Evolutionary conservation across 495 filamentous ascomycete species (phyloP).

Genomic region (Letharia columbiana): DNA sequence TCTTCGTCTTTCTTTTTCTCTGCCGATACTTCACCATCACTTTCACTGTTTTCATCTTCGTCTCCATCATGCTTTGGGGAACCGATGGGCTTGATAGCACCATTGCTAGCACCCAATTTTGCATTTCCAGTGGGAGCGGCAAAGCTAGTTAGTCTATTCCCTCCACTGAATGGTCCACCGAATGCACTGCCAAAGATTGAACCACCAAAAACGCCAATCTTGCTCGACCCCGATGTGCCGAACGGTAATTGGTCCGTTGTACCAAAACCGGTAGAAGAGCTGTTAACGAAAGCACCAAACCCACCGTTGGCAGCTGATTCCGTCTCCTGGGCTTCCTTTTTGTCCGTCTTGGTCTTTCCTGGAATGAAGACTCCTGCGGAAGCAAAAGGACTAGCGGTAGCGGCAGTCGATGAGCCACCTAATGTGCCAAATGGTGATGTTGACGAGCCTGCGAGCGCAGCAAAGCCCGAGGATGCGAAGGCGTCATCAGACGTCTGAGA

Average conservation of each 20-base stretch:
- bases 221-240: constrained; percentile 27
- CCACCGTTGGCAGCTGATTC: constrained; percentile 21
- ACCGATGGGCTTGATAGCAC: constrained; percentile 60
- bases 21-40: constrained; percentile 40
- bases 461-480: constrained; percentile 46
- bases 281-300: constrained; percentile 6
- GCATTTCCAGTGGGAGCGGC: constrained; percentile 51
- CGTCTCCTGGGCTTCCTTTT: background rate
- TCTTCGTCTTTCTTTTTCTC: constrained; percentile 31
- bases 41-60: constrained; percentile 40
- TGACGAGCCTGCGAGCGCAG: constrained; percentile 44
- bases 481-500: constrained; percentile 39
- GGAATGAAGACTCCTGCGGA: background rate
- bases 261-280: constrained; percentile 30
- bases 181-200: constrained; percentile 46
- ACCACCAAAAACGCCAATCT: constrained; percentile 32
- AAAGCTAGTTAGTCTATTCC: constrained; percentile 54
- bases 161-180: constrained; percentile 43
- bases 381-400: constrained; percentile 12
- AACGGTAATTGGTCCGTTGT: constrained; percentile 28
- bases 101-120: constrained; percentile 46
- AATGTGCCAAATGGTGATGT: constrained; percentile 50
- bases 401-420: constrained; percentile 31
- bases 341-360: constrained; percentile 2
- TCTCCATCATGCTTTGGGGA: constrained; percentile 55